A percentile compares a stretch with the other conserved stretches of the same genome.
These are phyloP conservation scores for Triticum monococcum DNA, from an alignment of 176 grass and related monocot species.

Conservation along the genomic window DNA sequence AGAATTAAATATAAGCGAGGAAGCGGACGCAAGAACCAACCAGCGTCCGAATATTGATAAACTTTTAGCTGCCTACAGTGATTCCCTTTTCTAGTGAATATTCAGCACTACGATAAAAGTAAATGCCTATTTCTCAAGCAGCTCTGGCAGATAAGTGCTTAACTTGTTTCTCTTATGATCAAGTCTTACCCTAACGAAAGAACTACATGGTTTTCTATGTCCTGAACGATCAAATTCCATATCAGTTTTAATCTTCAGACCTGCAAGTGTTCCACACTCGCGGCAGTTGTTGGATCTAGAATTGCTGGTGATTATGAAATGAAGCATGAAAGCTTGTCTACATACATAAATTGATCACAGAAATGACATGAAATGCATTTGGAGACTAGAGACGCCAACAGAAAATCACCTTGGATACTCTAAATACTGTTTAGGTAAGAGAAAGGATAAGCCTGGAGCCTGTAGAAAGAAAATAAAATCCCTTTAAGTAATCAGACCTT, in stretches of 20 bases:
- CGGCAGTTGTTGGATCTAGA: conserved; percentile 11
- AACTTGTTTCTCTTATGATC: background rate
- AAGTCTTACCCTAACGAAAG: background rate
- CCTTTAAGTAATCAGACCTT: conserved; percentile 1
- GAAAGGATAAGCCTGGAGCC: conserved; percentile 89
- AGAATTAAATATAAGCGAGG: background rate
- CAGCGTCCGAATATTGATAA: background rate
- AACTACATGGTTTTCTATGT: background rate
- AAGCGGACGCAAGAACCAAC: background rate
- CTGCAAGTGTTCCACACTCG: background rate
- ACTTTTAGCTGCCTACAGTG: background rate
- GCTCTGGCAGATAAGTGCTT: background rate
- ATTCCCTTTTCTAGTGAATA: background rate
- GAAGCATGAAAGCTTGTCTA: background rate
- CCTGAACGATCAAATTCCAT: background rate
- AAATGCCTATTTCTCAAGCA: background rate
- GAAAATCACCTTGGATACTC: conserved; percentile 81
- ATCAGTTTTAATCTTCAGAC: background rate
- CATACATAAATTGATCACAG: background rate
- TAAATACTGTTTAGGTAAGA: conserved; percentile 78
- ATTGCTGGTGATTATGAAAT: background rate
- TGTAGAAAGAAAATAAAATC: conserved; percentile 31
- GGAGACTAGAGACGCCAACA: background rate
- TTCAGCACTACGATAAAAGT: background rate
- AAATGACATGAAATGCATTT: background rate